Evolutionary conservation across 345 rosid genomes (phyloP), one percentile per base, ranked within the genome.

Genomic region (Salix arbutifolia): DNA sequence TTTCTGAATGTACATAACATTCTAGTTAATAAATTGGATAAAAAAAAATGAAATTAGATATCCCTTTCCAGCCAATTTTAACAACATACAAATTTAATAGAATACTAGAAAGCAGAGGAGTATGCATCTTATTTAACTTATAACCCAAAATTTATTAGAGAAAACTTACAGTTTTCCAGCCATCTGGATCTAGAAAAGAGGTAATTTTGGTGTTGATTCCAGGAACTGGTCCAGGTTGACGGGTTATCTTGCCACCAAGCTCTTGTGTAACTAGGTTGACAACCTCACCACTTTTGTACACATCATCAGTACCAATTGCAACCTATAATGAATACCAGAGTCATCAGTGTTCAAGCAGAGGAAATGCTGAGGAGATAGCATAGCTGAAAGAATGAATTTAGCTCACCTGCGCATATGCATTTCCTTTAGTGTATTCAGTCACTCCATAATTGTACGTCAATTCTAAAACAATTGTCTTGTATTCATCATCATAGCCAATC

Each of bases 271-370:
- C 95, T 26, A 79, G 66, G 76, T 91, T 86, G 66, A 91, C 90
- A 56, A 90, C 97, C 85, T 92, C 98, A 11, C 82, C 99, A 83
- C 99, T 96, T 72, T 91, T 92, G 92, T 92, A 93, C 76, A 93
- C 99, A 85, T 93, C 98, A 85, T 92, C 87, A 4, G 99, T 96
- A 72, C 98, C 56, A 69, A 96, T 86, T 50, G 97, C 96, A 70
- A 95, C 76, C 98, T 93, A 80, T 30, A 38, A 30, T 4, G 16
- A 5, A 7, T 12, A 19, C 19, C 65, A 66, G 21, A 42, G 0
- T 9, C 71, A 48, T 48, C 38, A 50, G 33, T 1, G 33, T 66
- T 17, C 2, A 35, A 40, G 19, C 31, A 26, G 50, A 58, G 38
- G n/a, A n/a, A 50, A 75, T 28, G 28, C 26, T 14, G 23, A 40